phyloP scores from a whole-genome alignment of 495 filamentous ascomycete genomes.

The Podospora comata region DNA sequence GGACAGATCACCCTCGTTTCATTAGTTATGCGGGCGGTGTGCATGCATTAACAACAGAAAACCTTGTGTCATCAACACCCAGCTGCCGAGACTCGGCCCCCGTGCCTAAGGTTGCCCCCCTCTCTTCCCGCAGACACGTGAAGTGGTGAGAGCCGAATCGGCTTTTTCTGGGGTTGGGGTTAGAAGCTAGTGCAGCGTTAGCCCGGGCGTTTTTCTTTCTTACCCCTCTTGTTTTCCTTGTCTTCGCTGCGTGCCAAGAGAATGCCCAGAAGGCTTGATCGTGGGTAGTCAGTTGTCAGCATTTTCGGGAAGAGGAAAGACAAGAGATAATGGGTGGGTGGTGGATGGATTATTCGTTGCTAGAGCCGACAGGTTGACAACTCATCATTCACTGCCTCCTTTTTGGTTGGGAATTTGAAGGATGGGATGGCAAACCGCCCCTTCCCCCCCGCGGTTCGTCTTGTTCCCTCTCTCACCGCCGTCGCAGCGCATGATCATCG shows the following conservation, averaged over 20 bases:
- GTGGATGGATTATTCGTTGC: not conserved
- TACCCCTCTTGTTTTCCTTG: not conserved
- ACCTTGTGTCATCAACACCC: not conserved
- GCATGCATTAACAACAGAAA: not conserved
- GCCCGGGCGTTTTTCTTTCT: not conserved
- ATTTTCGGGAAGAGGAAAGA: not conserved
- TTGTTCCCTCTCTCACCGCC: not conserved
- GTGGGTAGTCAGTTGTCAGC: not conserved
- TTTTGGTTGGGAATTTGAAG: too few species aligned
- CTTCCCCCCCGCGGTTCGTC: not conserved
- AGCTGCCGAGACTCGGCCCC: not conserved
- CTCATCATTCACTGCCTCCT: too few species aligned
- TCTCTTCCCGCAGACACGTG: not conserved
- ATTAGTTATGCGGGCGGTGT: not conserved
- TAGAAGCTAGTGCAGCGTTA: not conserved
- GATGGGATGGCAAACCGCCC: not conserved
- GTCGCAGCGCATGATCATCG: not conserved
- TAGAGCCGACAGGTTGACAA: not conserved
- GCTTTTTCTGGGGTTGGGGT: not conserved
- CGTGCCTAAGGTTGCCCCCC: too few species aligned
- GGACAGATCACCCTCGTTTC: not conserved
- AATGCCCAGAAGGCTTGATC: conserved; percentile 19
- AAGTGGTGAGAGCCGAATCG: not conserved
- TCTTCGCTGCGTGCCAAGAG: conserved; percentile 3
- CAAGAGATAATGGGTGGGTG: not conserved